These are phyloP conservation scores for Thielaviopsis musarum DNA, from an alignment of 2,329 filamentous ascomycete species.

Conservation along the genomic window DNA sequence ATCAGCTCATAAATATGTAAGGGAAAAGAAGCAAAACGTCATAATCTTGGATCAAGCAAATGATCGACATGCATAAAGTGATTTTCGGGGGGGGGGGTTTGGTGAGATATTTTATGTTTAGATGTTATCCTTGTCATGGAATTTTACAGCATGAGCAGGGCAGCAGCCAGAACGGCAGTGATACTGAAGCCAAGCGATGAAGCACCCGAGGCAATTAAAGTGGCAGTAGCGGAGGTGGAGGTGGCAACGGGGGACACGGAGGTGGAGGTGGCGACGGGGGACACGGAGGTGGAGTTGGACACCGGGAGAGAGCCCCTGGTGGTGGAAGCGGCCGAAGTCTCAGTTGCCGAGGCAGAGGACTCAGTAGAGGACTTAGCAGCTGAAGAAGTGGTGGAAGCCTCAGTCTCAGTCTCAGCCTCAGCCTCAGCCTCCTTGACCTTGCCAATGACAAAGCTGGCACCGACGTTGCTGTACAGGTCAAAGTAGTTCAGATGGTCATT, in stretches of 20 bases:
- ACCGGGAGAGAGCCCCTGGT: no score
- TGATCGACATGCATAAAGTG: no score
- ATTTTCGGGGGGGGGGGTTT: no score
- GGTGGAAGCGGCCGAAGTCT: no score
- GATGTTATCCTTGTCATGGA: background rate
- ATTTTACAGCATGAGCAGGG: background rate
- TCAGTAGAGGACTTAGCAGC: background rate
- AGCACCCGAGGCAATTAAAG: background rate
- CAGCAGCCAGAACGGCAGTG: background rate
- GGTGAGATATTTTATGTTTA: no score
- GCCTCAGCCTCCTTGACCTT: background rate
- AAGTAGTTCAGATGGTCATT: slow-evolving; percentile 13
- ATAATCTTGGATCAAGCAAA: no score
- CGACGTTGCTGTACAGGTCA: slow-evolving; percentile 4
- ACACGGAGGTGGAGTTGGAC: no score
- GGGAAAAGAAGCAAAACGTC: no score
- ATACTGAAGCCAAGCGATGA: background rate
- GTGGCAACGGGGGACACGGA: background rate
- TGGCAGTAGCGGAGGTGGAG: background rate
- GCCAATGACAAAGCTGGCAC: background rate
- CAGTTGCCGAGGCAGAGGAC: no score
- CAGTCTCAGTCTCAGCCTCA: no score
- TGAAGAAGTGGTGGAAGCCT: background rate
- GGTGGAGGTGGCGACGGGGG: background rate
- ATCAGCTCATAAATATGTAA: no score